Evolutionary conservation across 306 rosid genomes (phyloP), one percentile per base, ranked within the genome.

Genomic region (Canavalia gladiata): DNA sequence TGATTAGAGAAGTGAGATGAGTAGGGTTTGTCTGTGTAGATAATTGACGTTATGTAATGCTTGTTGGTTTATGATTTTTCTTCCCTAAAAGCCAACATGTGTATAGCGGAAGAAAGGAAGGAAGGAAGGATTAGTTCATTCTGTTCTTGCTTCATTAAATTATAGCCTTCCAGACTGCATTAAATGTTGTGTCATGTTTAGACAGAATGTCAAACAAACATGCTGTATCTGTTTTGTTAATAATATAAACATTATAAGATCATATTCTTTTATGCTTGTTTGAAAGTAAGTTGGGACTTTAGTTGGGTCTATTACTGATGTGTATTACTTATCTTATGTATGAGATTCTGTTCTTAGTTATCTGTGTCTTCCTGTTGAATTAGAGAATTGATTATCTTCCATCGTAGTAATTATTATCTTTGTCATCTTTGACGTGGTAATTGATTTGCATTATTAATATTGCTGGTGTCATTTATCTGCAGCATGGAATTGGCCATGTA

Each of bases 401-500:
- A 39, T 71, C 46, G 66, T 18, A 18, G 25, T 18, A 18, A 18
- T 39, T 71, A 68, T 71, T 62, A 31, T 79, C 59, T 1, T 68
- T 57, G 8, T 72, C 31, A 25, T 73, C 77, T 68, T 49, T 13
- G 28, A 49, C 34, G 45, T 57, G 56, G 77, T 50, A 31, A 71
- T 29, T 55, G 33, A 59, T 67, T 75, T 55, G 30, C 12, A 4
- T 56, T 31, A 31, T 42, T 39, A 43, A 12, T 18, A 18, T 18
- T 18, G 25, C 25, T 18, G 25, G 25, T 18, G 25, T 66, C 56
- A 52, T 82, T 75, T 82, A 55, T 78, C 73, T 83, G 73, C 93
- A 94, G 98, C 90, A 88, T 65, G 91, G 88, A 84, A 72, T 74
- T 51, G 90, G 88, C 79, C 90, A 87, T 30, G 83, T 63, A 12